These are phyloP conservation scores for Uronychia setigera DNA, from an alignment of 73 alveolate genomes.

Conservation along the genomic window DNA sequence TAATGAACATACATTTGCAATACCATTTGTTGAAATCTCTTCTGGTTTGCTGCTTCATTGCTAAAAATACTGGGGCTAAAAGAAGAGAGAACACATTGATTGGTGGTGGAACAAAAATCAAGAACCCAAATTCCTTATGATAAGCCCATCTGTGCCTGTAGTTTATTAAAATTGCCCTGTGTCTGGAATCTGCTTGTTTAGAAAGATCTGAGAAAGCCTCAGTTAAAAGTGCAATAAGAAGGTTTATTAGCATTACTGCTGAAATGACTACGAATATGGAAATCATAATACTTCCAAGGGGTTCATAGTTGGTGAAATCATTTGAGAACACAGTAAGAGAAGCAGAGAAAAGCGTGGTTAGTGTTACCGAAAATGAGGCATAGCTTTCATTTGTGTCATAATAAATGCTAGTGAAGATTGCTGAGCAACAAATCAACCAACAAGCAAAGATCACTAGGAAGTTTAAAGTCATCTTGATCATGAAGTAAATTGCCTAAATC, in stretches of 20 bases:
- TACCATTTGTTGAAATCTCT: slow-evolving; percentile 6
- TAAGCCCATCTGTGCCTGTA: slow-evolving; percentile 60
- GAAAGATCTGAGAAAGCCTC: slow-evolving; percentile 37
- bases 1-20: slow-evolving; percentile 26
- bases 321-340: slow-evolving; percentile 35
- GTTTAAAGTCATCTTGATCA: slow-evolving; percentile 48
- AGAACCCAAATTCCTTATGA: slow-evolving; percentile 12
- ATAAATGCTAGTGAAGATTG: slow-evolving; percentile 47
- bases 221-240: slow-evolving; percentile 41
- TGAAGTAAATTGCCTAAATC: slow-evolving; percentile 48
- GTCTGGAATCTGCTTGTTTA: slow-evolving; percentile 48
- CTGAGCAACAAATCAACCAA: slow-evolving; percentile 48
- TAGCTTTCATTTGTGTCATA: slow-evolving; percentile 34
- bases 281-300: slow-evolving; percentile 31
- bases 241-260: slow-evolving; percentile 47
- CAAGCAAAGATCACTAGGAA: slow-evolving; percentile 56
- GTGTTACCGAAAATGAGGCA: slow-evolving; percentile 23
- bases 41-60: background rate
- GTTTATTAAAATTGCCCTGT: slow-evolving; percentile 39
- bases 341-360: slow-evolving; percentile 51
- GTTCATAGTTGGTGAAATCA: slow-evolving; percentile 33
- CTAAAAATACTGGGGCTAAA: slow-evolving; percentile 24
- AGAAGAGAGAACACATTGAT: slow-evolving; percentile 3
- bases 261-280: slow-evolving; percentile 36
- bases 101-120: slow-evolving; percentile 50